Evolutionary conservation across 768 basidiomycete genomes (phyloP), one percentile per base, ranked within the genome.

Genomic region (Amanita subjunquillea): DNA sequence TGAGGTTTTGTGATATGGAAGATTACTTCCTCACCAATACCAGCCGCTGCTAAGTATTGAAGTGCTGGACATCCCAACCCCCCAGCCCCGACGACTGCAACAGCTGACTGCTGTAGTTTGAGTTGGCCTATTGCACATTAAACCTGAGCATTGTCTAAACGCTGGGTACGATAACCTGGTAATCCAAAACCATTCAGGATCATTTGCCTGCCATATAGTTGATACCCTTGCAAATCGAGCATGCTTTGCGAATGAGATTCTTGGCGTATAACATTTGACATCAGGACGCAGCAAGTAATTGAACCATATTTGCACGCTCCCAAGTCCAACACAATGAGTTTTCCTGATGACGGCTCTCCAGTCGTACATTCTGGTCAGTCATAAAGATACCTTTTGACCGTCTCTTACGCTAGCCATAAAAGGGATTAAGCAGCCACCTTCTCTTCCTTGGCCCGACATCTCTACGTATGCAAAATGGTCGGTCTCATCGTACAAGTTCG

Each of bases 141-240:
- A 43, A 53, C 43, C 51, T 20, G 55, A 29, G n/a, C 50, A 49
- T 41, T 55, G 42, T 40, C 53, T 42, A 44, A 5, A 41, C 22
- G 34, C 17, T 10, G 20, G 42, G 30, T 27, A 10, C 37, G 47
- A 54, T 44, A 53, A 87, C 94, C 94, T 68, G 80, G 74, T 2
- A 97, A 73, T 7, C 94, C 94, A 63, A 96, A 85, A 15, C 83
- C 85, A 53, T 90, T 82, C 50, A 96, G 69, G 53, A 97, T 91
- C 93, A 99, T 95, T 64, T 99, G 95, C 51, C 96, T 75, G 41
- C 95, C 93, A 81, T 97, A 98, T 53, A 94, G 77, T 59, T 74
- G 72, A 65, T 95, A 97, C 59, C 97, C 93, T 49, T 76, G 70
- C 38, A 83, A 62, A 30, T 70, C 68, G 27, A 76, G 68, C 55